phyloP scores from a whole-genome alignment of 2,329 filamentous ascomycete species.

The Ophiostoma sp. region DNA sequence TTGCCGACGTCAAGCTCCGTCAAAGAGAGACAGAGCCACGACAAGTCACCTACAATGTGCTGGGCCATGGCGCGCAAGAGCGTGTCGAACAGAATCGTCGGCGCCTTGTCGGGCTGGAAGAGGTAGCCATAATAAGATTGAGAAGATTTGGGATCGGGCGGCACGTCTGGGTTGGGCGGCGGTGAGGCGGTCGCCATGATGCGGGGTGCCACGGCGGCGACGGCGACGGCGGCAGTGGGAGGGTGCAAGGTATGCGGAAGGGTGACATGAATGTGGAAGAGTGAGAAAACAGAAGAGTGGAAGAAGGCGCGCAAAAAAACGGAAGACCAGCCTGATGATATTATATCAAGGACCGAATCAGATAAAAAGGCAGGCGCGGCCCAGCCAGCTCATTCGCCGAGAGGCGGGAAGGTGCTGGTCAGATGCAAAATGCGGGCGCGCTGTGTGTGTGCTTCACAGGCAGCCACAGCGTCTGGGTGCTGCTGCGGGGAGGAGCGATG shows the following conservation, averaged over 20 bases:
- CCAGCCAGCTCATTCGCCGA: constrained; percentile 16
- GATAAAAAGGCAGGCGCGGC: constrained; percentile 23
- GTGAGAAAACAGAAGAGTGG: background rate
- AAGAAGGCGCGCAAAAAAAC: background rate
- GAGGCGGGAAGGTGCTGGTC: constrained; percentile 15
- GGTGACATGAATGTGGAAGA: constrained; percentile 4
- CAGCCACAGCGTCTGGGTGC: constrained; percentile 13
- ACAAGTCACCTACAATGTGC: constrained; percentile 62
- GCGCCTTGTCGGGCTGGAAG: constrained; percentile 66
- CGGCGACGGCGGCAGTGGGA: background rate
- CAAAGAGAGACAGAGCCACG: constrained; percentile 3
- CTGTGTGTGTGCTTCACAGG: constrained; percentile 14
- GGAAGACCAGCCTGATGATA: background rate
- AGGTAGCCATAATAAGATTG: constrained; percentile 68
- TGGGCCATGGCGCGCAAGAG: constrained; percentile 67
- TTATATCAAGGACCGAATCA: constrained; percentile 6
- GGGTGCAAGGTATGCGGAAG: background rate
- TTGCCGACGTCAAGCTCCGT: background rate
- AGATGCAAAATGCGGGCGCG: background rate
- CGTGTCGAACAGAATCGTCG: constrained; percentile 66
- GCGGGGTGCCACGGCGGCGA: constrained; percentile 9
- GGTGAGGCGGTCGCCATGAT: constrained; percentile 28
- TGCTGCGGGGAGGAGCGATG: constrained; percentile 11
- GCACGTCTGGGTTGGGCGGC: constrained; percentile 28
- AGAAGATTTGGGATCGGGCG: constrained; percentile 39